Conservation (phyloP, 164 flowering plant genomes). For the Amborella trichopoda region DNA sequence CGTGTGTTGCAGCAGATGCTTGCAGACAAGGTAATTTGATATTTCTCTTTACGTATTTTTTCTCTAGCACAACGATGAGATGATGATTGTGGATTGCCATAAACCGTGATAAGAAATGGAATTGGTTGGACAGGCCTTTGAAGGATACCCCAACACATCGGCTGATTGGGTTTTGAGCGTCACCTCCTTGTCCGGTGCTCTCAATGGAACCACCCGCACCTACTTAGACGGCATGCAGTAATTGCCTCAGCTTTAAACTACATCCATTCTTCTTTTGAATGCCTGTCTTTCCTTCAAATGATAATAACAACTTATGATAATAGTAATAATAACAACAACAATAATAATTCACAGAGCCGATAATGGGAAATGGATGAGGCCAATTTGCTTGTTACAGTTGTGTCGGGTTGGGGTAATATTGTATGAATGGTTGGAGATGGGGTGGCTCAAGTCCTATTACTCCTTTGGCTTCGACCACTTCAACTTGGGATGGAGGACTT, state of each 20-base stretch:
- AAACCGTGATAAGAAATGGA: no score
- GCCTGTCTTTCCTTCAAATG: no score
- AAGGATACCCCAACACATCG: slow-evolving; percentile 66
- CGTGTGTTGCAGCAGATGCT: slow-evolving; percentile 98
- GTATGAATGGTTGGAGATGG: slow-evolving; percentile 85
- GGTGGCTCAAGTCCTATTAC: slow-evolving; percentile 74
- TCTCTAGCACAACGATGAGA: no score
- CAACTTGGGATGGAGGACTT: slow-evolving; percentile 66
- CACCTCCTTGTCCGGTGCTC: slow-evolving; percentile 89
- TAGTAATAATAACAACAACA: no score
- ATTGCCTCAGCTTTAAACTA: slow-evolving; percentile 18
- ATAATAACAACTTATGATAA: no score
- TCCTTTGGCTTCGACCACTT: slow-evolving; percentile 94
- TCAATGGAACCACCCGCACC: slow-evolving; percentile 92
- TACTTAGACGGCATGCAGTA: slow-evolving; percentile 97
- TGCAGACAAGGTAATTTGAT: slow-evolving; percentile 59
- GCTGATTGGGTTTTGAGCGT: slow-evolving; percentile 91
- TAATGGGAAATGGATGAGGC: slow-evolving; percentile 72
- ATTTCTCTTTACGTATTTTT: slow-evolving; percentile 2
- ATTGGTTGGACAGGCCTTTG: slow-evolving; percentile 92
- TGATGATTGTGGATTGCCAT: no score
- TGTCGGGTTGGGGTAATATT: slow-evolving; percentile 71
- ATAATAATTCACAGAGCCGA: slow-evolving; percentile 64
- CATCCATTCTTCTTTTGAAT: background rate
- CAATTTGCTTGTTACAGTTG: slow-evolving; percentile 61